Conservation (phyloP, 352 stramenopile genomes). For the Phytopythium boreale region DNA sequence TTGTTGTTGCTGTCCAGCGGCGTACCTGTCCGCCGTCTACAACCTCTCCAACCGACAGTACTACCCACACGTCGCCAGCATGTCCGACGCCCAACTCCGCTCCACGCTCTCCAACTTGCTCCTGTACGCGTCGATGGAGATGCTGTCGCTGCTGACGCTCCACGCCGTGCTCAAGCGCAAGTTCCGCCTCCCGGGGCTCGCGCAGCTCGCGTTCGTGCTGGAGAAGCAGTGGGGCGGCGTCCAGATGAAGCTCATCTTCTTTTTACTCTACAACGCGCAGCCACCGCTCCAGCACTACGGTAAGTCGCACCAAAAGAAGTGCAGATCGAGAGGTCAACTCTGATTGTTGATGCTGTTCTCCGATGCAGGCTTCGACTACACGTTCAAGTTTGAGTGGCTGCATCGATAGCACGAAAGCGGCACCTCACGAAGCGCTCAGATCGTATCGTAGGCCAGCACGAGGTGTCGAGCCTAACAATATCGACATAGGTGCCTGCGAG, state of each 20-base stretch:
- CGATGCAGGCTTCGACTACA: slow-evolving; percentile 23
- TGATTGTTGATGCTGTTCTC: background rate
- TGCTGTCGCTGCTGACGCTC: slow-evolving; percentile 29
- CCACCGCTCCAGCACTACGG: slow-evolving; percentile 2
- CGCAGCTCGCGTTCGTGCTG: slow-evolving; percentile 34
- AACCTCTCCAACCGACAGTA: slow-evolving; percentile 27
- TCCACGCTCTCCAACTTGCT: slow-evolving; percentile 18
- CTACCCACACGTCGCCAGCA: slow-evolving; percentile 15
- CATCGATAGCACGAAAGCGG: background rate
- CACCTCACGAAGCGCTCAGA: background rate
- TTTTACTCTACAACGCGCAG: slow-evolving; percentile 27
- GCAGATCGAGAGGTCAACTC: background rate
- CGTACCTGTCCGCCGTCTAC: slow-evolving; percentile 27
- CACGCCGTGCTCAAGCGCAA: slow-evolving; percentile 12
- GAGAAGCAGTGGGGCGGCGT: slow-evolving; percentile 17
- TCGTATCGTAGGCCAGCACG: too few relatives aligned
- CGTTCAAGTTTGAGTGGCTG: slow-evolving; percentile 37
- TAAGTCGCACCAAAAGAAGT: background rate
- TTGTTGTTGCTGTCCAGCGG: slow-evolving; percentile 9
- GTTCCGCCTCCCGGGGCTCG: slow-evolving; percentile 17
- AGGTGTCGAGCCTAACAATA: too few relatives aligned
- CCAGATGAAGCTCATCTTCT: slow-evolving; percentile 32
- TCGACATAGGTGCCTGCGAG: too few relatives aligned
- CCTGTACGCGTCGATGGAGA: slow-evolving; percentile 24
- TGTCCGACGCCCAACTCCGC: slow-evolving; percentile 11